Evolutionary conservation across 1,284 basidiomycete species (phyloP).

Genomic region (Cutaneotrichosporon sp.): DNA sequence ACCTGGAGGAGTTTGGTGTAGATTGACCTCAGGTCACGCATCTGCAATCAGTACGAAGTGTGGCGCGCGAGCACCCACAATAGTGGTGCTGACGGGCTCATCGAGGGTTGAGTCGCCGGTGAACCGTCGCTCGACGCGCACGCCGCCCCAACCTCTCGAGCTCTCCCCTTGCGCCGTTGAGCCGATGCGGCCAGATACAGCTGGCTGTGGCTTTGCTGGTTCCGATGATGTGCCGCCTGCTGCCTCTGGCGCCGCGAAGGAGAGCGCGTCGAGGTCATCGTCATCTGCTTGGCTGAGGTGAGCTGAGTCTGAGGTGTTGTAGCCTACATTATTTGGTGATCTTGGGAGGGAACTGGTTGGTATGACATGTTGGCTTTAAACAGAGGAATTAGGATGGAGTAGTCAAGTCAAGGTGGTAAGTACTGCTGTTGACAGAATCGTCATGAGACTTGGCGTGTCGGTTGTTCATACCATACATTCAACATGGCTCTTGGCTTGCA

Average conservation of each 20-base stretch:
- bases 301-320: not conserved
- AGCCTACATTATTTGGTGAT: conserved; percentile 35
- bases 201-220: conserved; percentile 7
- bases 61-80: no score
- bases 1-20: conserved; percentile 89
- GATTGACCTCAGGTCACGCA: conserved; percentile 79
- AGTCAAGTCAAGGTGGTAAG: no score
- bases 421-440: no score
- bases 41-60: conserved; percentile 56
- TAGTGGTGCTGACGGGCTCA: conserved; percentile 80
- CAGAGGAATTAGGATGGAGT: no score
- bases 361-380: conserved; percentile 38
- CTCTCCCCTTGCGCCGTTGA: conserved; percentile 43
- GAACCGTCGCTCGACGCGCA: conserved; percentile 78
- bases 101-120: conserved; percentile 80
- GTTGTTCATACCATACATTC: no score
- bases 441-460: no score
- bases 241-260: conserved; percentile 34
- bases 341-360: conserved; percentile 19
- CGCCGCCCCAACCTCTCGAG: conserved; percentile 56
- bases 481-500: no score
- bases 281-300: conserved; percentile 46
- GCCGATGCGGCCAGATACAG: conserved; percentile 68
- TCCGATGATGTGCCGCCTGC: not conserved
- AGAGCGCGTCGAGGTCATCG: conserved; percentile 47